Base-by-base conservation (phyloP, 2,329 filamentous ascomycete genomes). In the Sporothrix pallida region DNA sequence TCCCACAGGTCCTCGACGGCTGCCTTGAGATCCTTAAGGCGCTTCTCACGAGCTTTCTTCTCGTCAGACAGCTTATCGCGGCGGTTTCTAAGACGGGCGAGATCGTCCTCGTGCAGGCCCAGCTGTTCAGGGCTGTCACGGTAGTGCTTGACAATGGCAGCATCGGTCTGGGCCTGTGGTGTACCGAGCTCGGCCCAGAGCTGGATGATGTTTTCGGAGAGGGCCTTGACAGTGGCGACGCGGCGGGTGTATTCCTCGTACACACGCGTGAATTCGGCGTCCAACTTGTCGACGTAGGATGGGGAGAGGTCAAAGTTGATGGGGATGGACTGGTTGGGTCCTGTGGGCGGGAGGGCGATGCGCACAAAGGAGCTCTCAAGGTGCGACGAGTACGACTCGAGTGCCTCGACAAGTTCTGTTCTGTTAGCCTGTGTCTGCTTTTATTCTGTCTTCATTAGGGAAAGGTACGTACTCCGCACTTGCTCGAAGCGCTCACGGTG, bases 131-230 rank as follows among this genome's bases (percentile, higher is more conserved):
- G 96, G 4, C 94, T 88, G 74, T 98, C 93, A 75, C 93, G 91
- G 81, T 97, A 95, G 81, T 92, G 90, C 81, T 98, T 92, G 75
- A 99, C 92, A 76, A 99, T 97, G 23, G 89, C 87, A 73, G 87
- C 88, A 79, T 99, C 96, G 17, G 95, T 97, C 81, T 98, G 95
- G 42, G 93, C 93, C 80, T 98, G 95, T 0, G 96, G 95, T 1
- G 93, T 97, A 60, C 96, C 96, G 10, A 99, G 89, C 82, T 99
- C 96, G 0, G 93, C 95, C 95, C 96, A 99, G 0, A 99, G 87
- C 78, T 94, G 92, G 78, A 99, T 96, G 74, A 97, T 95, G 75
- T 96, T 90, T 78, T 97, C 93, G 56, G 90, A 91, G 2, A 93
- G 83, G 23, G 90, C 83, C 81, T 93, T 90, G 15, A 98, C 94